Evolutionary conservation across 2,329 filamentous ascomycete genomes (phyloP).

Genomic region (Cercospora brassicicola): DNA sequence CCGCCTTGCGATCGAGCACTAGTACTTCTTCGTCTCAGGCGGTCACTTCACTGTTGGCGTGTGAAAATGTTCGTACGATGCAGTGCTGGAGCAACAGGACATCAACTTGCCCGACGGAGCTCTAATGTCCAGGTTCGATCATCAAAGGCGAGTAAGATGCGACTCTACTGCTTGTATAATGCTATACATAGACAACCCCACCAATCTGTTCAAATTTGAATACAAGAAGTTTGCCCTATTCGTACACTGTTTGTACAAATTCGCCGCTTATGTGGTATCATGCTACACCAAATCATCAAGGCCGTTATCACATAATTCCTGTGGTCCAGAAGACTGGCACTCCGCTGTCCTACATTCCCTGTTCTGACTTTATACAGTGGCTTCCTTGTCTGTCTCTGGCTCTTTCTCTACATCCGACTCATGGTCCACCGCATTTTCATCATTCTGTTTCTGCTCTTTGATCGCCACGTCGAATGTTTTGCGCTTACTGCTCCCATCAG

Average conservation of each 20-base stretch:
- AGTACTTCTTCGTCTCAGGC: no score
- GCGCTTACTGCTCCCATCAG: constrained; percentile 33
- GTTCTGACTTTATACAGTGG: not conserved
- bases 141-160: not conserved
- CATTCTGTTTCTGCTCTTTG: not conserved
- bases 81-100: no score
- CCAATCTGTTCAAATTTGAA: not conserved
- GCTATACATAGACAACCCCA: not conserved
- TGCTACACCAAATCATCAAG: not conserved
- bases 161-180: not conserved
- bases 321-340: not conserved
- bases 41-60: no score
- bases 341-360: not conserved
- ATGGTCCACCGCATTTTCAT: not conserved
- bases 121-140: no score
- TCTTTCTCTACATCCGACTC: constrained; percentile 4
- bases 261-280: not conserved
- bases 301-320: not conserved
- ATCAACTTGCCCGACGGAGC: no score
- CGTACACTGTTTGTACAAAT: not conserved
- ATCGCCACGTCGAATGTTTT: constrained; percentile 6
- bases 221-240: not conserved
- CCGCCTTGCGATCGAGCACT: no score
- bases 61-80: no score
- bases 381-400: not conserved